Evolutionary conservation across 495 filamentous ascomycete genomes (phyloP).

Genomic region (Astrocystis sublimbata): DNA sequence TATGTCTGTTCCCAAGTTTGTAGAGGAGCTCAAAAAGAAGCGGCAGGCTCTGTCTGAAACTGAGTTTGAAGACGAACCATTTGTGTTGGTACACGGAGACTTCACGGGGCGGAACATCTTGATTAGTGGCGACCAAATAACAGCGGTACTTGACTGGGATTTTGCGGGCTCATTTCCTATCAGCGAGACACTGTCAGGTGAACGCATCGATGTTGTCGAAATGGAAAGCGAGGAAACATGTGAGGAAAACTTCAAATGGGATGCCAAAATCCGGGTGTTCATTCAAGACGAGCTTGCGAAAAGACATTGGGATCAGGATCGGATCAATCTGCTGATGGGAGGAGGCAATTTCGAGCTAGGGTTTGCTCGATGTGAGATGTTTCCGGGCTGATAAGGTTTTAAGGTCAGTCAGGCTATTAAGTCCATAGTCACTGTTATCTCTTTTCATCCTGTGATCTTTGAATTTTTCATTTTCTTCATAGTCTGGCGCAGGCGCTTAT

Average conservation of each 20-base stretch:
- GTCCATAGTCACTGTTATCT: no score
- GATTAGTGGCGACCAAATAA: background rate
- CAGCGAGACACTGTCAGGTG: background rate
- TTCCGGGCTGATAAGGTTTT: background rate
- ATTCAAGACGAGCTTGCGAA: background rate
- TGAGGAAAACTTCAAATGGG: background rate
- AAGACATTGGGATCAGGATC: background rate
- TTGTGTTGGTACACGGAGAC: background rate
- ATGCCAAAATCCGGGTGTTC: background rate
- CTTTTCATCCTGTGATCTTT: no score
- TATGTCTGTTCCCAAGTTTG: background rate
- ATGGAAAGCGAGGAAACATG: background rate
- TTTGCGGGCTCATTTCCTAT: constrained; percentile 2
- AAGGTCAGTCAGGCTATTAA: no score
- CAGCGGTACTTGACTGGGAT: background rate
- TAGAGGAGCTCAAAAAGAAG: background rate
- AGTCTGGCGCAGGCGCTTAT: no score
- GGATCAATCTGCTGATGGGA: background rate
- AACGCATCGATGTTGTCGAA: background rate
- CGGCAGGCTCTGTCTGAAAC: background rate
- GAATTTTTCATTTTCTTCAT: no score
- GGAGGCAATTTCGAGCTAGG: background rate
- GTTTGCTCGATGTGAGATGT: background rate
- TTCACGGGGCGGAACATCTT: background rate
- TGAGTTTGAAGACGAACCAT: background rate